These are phyloP conservation scores for Xylaria sp. DNA, from an alignment of 2,329 filamentous ascomycete genomes.

Conservation along the genomic window DNA sequence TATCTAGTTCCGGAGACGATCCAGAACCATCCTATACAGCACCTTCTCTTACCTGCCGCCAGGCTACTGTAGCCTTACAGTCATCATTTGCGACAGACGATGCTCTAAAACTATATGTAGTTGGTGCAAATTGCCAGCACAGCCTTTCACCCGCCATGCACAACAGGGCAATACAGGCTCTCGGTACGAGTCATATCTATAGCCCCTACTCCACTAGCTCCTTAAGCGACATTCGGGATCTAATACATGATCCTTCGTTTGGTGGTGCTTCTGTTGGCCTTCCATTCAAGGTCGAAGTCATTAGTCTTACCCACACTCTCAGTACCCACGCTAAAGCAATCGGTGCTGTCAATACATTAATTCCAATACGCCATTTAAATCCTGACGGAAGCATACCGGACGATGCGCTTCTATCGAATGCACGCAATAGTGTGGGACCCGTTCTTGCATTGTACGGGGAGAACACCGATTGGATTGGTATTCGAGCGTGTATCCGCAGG, in stretches of 20 bases:
- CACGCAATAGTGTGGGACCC: conserved; percentile 71
- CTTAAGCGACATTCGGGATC: conserved; percentile 69
- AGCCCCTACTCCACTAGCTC: conserved; percentile 70
- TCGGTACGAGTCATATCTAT: conserved; percentile 76
- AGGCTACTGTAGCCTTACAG: conserved; percentile 73
- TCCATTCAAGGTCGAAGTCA: conserved; percentile 79
- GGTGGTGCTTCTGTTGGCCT: conserved; percentile 77
- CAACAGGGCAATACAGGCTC: conserved; percentile 72
- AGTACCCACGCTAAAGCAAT: conserved; percentile 79
- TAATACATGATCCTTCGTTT: conserved; percentile 73
- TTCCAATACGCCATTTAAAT: conserved; percentile 73
- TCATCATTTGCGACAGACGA: conserved; percentile 71
- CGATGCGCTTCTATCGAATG: conserved; percentile 62
- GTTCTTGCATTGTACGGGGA: conserved; percentile 78
- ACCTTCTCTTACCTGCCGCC: conserved; percentile 65
- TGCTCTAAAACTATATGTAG: conserved; percentile 76
- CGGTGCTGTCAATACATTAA: conserved; percentile 79
- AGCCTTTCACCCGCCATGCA: conserved; percentile 83
- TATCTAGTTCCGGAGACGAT: conserved; percentile 32
- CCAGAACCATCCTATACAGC: conserved; percentile 44
- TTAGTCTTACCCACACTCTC: conserved; percentile 73
- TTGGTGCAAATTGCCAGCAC: conserved; percentile 77
- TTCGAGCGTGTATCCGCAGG: conserved; percentile 75
- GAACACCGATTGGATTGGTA: conserved; percentile 85
- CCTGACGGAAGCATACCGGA: conserved; percentile 66